Percentiles rank a stretch among this genome's conserved stretches.
Conservation (phyloP, 2,329 filamentous ascomycete genomes). For the Cladosporium sp. region DNA sequence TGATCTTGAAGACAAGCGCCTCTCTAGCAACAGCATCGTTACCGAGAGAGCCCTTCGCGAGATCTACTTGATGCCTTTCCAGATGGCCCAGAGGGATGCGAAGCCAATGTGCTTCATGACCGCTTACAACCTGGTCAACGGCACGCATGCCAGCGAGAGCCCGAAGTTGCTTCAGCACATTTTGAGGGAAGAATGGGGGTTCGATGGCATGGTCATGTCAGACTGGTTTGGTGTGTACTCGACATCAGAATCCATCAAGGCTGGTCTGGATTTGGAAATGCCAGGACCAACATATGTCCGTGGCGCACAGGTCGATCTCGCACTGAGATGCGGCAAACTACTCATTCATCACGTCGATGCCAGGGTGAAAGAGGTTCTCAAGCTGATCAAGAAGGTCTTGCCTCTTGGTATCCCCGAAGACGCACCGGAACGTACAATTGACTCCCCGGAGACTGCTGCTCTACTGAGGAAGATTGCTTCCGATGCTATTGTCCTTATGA, state of each 20-base stretch:
- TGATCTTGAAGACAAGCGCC: conserved; percentile 65
- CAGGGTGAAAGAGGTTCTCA: conserved; percentile 58
- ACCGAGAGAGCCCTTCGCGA: conserved; percentile 64
- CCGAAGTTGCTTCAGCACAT: conserved; percentile 64
- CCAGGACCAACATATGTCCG: conserved; percentile 63
- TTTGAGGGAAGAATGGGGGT: conserved; percentile 66
- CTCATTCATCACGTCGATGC: conserved; percentile 44
- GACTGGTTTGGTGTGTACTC: conserved; percentile 77
- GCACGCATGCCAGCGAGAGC: conserved; percentile 63
- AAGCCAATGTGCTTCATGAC: conserved; percentile 56
- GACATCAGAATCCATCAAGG: conserved; percentile 61
- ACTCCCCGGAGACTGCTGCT: conserved; percentile 30
- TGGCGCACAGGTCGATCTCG: conserved; percentile 29
- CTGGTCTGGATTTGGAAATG: conserved; percentile 82
- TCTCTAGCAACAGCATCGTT: conserved; percentile 61
- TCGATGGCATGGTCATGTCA: conserved; percentile 55
- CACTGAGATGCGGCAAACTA: conserved; percentile 25
- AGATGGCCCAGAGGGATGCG: conserved; percentile 55
- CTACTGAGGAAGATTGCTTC: conserved; percentile 26
- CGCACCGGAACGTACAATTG: conserved; percentile 26
- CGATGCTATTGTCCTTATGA: conserved; percentile 43
- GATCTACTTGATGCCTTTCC: conserved; percentile 70
- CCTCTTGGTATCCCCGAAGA: conserved; percentile 25
- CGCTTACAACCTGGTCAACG: conserved; percentile 71
- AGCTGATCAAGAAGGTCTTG: conserved; percentile 47